Evolutionary conservation across 305 asterid genomes (phyloP), one percentile per base, ranked within the genome.

Genomic region (Fraxinus platypoda): DNA sequence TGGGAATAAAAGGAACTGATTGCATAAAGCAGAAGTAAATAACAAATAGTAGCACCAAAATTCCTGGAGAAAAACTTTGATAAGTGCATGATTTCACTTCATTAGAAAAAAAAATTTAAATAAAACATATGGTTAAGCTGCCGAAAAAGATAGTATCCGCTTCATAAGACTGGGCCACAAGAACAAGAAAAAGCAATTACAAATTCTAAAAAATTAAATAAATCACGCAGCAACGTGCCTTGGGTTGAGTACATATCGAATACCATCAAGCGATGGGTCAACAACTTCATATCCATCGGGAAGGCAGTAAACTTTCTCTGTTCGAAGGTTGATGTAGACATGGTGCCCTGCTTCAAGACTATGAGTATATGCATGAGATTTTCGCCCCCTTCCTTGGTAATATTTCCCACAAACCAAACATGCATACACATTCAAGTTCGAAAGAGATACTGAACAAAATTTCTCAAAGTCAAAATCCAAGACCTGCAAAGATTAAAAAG

Each of bases 231-330:
- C 37, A 74, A 77, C 90, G 54, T 88, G 66, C 98, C 99, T 94
- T 80, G 99, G 98, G 79, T 95, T 89, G 78, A 94, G 98, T 35
- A 94, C 98, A 86, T 93, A 92, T 35, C 97, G 94, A 82, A 95
- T 94, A 85, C 91, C 99, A 86, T 94, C 99, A 80, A 95, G 87
- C 0, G 99, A 95, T 71, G 98, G 93, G 78, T 95, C 99, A 75
- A 90, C 86, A 79, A 95, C 91, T 87, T 95, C 98, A 83, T 96
- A 96, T 87, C 98, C 99, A 91, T 96, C 98, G 79, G 99, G 98
- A 88, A 95, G 98, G 86, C 98, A 95, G 87, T 90, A 95, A 81
- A 94, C 97, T 88, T 94, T 94, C 89, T 95, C 99, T 6, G 97
- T 92, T 62, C 90, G 93, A 76, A 95, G 97, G 90, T 95, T 95